Evolutionary conservation across 2,329 filamentous ascomycete genomes (phyloP).

Genomic region (Lasiodiplodia sp.): DNA sequence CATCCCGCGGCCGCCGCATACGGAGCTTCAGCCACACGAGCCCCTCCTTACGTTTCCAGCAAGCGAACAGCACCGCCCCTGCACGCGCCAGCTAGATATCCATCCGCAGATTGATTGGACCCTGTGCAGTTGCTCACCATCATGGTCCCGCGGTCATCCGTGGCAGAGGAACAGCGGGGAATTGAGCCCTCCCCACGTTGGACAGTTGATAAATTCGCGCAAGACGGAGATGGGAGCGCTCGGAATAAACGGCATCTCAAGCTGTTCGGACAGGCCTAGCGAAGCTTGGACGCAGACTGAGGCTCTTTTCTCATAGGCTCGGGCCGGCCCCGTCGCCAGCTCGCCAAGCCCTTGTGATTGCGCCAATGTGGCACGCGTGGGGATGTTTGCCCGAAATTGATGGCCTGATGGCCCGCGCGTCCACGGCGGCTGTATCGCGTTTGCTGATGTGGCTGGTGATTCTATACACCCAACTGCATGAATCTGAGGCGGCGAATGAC

Average conservation of each 20-base stretch:
- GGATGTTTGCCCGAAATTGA: slow-evolving; percentile 16
- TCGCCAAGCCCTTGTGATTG: slow-evolving; percentile 17
- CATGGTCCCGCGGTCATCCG: not conserved
- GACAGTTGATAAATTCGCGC: slow-evolving; percentile 4
- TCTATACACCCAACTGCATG: not conserved
- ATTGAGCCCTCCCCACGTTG: not conserved
- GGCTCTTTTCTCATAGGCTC: slow-evolving; percentile 24
- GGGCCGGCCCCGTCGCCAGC: slow-evolving; percentile 10
- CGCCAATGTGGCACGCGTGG: slow-evolving; percentile 28
- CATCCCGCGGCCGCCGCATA: slow-evolving; percentile 11
- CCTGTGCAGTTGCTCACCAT: slow-evolving; percentile 8
- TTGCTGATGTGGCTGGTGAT: slow-evolving; percentile 11
- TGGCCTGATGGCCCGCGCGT: slow-evolving; percentile 5
- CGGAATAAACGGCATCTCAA: slow-evolving; percentile 19
- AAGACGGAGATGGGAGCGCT: not conserved
- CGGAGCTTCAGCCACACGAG: slow-evolving; percentile 15
- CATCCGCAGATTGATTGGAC: not conserved
- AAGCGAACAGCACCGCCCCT: slow-evolving; percentile 23
- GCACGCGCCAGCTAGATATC: slow-evolving; percentile 11
- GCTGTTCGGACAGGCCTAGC: slow-evolving; percentile 2
- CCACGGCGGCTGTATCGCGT: not conserved
- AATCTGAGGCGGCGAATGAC: not conserved
- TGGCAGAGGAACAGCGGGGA: not conserved
- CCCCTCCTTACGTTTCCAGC: slow-evolving; percentile 11
- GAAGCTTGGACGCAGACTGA: slow-evolving; percentile 9